Base-by-base conservation (phyloP, 768 basidiomycete genomes). In the Roridomyces roridus region DNA sequence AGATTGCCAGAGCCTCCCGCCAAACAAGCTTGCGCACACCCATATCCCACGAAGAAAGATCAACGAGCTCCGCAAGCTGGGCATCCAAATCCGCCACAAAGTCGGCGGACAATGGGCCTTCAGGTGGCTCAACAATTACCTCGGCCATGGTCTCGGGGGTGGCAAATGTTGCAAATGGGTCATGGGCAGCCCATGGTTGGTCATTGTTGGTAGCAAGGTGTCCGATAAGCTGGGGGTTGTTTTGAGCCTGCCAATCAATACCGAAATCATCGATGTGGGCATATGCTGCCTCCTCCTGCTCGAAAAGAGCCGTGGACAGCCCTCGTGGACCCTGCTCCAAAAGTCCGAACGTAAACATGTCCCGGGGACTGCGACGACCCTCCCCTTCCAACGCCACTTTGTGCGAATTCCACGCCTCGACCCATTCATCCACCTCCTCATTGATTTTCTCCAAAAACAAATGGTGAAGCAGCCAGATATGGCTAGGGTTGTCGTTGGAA, bases 321-420 rank as follows among this genome's bases (percentile, higher is more conserved):
- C 56, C 63, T 0, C 61, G 36, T 3, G 49, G 34, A 5, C 64
- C 65, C 17, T 65, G 26, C 46, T 60, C 44, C 0, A 63, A 6
- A 10, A 45, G 14, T 2, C 59, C 59, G 28, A 66, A 66, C 11
- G 59, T 50, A 34, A 59, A 67, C 47, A 65, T 57, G 14, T 65
- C 65, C 5, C 49, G 31, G 0, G 59, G 66, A 20, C 51, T 55
- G 1, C 53, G 25, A 4, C 48, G 46, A 2, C 45, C 23, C 21
- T 46, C 12, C 7, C 21, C 36, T 12, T 25, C 26, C 24, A 58
- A 18, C 5, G n/a, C 14, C 20, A 63, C 25, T 6, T 45, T 47
- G 44, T 74, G 72, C 9, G 53, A 18, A 36, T 73, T 74, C 73
- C 72, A 74, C 0, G 63, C 20, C 10, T 62, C 48, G 0, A 64